Evolutionary conservation across 768 basidiomycete genomes (phyloP).

Genomic region (Panus rudis): DNA sequence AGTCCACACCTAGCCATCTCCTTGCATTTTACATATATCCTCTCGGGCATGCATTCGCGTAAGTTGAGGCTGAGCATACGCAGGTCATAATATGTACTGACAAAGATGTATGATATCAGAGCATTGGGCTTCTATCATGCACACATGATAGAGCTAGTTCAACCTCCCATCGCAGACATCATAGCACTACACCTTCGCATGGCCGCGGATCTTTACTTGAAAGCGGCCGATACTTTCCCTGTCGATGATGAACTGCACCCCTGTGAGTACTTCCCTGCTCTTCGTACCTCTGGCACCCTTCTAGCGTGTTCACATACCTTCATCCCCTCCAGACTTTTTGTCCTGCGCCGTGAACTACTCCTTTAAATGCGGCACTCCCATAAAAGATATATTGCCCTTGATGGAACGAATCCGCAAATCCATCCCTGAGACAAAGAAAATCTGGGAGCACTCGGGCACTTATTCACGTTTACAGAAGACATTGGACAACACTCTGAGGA

Average conservation of each 20-base stretch:
- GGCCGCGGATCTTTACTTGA: slow-evolving; percentile 5
- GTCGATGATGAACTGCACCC: slow-evolving; percentile 5
- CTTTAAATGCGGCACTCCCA: background rate
- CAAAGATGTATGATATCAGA: slow-evolving; percentile 1
- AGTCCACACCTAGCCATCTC: slow-evolving; percentile 4
- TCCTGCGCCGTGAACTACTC: slow-evolving; percentile 5
- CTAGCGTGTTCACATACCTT: too few species aligned
- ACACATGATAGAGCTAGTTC: slow-evolving; percentile 3
- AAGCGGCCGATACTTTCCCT: slow-evolving; percentile 6
- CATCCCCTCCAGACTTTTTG: slow-evolving; percentile 9
- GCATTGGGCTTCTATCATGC: slow-evolving; percentile 10
- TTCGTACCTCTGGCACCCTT: too few species aligned
- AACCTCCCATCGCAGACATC: background rate
- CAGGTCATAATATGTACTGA: background rate
- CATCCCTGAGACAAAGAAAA: slow-evolving; percentile 9
- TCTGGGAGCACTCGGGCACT: slow-evolving; percentile 17
- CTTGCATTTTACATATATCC: slow-evolving; percentile 12
- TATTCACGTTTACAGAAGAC: too few species aligned
- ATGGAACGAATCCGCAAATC: slow-evolving; percentile 8
- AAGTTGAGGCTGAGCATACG: background rate
- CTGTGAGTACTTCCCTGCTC: too few species aligned
- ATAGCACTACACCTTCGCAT: background rate
- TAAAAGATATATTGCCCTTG: slow-evolving; percentile 1
- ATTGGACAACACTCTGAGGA: too few species aligned
- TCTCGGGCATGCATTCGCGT: slow-evolving; percentile 7